phyloP scores from a whole-genome alignment of 2,329 filamentous ascomycete genomes.

The Calycina marina region DNA sequence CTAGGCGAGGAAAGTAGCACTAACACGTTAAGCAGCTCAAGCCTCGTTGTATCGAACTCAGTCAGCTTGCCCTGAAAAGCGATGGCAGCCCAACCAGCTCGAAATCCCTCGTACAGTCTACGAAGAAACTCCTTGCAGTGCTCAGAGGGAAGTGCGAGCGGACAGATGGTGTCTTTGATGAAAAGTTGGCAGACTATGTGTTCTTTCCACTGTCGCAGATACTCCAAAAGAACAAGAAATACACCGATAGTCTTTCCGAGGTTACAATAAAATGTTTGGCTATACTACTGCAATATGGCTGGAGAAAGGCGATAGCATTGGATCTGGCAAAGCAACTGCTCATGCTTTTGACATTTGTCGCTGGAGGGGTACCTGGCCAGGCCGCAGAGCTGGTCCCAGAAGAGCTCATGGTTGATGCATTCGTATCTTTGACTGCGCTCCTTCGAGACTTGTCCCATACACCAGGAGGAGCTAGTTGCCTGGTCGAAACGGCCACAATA shows the following conservation, averaged over 20 bases:
- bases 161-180: slow-evolving; percentile 47
- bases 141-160: slow-evolving; percentile 27
- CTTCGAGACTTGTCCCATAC: slow-evolving; percentile 43
- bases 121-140: slow-evolving; percentile 30
- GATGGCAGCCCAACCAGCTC: slow-evolving; percentile 27
- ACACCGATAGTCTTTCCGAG: slow-evolving; percentile 62
- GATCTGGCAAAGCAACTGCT: slow-evolving; percentile 72
- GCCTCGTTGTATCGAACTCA: slow-evolving; percentile 45
- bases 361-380: slow-evolving; percentile 55
- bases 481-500: slow-evolving; percentile 44
- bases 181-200: slow-evolving; percentile 80
- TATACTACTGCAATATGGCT: slow-evolving; percentile 62
- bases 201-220: slow-evolving; percentile 89
- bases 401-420: slow-evolving; percentile 59
- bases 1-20: too few relatives aligned
- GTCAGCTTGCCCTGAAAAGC: slow-evolving; percentile 38
- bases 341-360: slow-evolving; percentile 68
- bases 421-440: slow-evolving; percentile 53
- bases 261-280: slow-evolving; percentile 60
- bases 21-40: slow-evolving; percentile 35
- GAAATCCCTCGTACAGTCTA: slow-evolving; percentile 31
- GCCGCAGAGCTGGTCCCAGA: slow-evolving; percentile 40
- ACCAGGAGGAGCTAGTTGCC: slow-evolving; percentile 31
- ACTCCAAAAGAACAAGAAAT: slow-evolving; percentile 58
- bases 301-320: slow-evolving; percentile 56